Evolutionary conservation across 1,139 yeast species (phyloP).

Genomic region (Spathaspora sp.): DNA sequence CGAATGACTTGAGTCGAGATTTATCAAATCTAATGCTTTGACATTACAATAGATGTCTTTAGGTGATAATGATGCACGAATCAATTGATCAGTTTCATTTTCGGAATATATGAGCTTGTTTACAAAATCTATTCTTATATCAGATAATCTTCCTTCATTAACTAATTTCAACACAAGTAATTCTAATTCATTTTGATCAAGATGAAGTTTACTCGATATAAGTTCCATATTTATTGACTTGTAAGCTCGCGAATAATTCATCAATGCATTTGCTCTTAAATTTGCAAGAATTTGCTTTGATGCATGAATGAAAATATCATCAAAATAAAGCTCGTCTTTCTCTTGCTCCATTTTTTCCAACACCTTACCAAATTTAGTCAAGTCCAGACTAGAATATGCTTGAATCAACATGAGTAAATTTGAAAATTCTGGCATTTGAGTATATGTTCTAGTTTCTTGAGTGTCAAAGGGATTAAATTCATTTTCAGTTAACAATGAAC

Average conservation of each 20-base stretch:
- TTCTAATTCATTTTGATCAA: slow-evolving; percentile 33
- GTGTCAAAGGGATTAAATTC: slow-evolving; percentile 68
- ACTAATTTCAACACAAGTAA: slow-evolving; percentile 39
- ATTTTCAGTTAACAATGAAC: slow-evolving; percentile 63
- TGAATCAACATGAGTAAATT: slow-evolving; percentile 29
- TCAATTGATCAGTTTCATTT: slow-evolving; percentile 6
- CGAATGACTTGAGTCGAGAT: slow-evolving; percentile 8
- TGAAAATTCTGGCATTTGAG: slow-evolving; percentile 35
- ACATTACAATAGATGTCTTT: slow-evolving; percentile 27
- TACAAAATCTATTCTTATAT: slow-evolving; percentile 46
- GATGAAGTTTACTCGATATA: slow-evolving; percentile 21
- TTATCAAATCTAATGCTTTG: slow-evolving; percentile 21
- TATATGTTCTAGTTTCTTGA: slow-evolving; percentile 53
- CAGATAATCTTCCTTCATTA: slow-evolving; percentile 42
- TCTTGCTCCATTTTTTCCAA: slow-evolving; percentile 16
- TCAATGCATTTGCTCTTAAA: slow-evolving; percentile 30
- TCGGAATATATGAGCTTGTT: slow-evolving; percentile 25
- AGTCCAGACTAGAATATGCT: slow-evolving; percentile 31
- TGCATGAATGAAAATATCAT: slow-evolving; percentile 32
- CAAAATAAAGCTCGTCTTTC: slow-evolving; percentile 25
- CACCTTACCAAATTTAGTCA: slow-evolving; percentile 20
- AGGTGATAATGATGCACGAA: slow-evolving; percentile 21
- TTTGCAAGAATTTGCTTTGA: slow-evolving; percentile 27
- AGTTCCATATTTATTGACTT: slow-evolving; percentile 26
- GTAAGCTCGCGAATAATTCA: slow-evolving; percentile 31